A percentile compares a stretch with the other conserved stretches of the same genome.
phyloP scores from a whole-genome alignment of 2,329 filamentous ascomycete genomes.

The Nigrospora sphaerica region DNA sequence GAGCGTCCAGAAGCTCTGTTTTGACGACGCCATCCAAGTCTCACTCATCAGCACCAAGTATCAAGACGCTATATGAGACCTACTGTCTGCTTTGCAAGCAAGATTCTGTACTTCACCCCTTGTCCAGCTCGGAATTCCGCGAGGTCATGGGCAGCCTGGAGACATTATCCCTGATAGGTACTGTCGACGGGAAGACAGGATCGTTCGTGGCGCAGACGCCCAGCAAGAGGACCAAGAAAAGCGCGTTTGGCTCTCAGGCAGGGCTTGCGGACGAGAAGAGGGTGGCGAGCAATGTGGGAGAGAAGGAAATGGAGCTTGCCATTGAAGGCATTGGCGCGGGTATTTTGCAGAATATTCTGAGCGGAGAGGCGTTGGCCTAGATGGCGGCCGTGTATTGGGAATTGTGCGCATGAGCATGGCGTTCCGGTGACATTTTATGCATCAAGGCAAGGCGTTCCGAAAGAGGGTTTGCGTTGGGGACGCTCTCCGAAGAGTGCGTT shows the following conservation, averaged over 20 bases:
- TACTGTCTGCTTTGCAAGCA: conserved; percentile 78
- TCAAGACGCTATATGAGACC: conserved; percentile 77
- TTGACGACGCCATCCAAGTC: conserved; percentile 54
- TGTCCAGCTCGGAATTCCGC: conserved; percentile 87
- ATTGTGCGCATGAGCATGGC: neutral
- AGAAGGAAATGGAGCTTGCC: conserved; percentile 68
- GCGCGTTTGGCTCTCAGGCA: conserved; percentile 35
- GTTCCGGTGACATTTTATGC: conserved; percentile 1
- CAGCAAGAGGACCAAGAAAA: conserved; percentile 58
- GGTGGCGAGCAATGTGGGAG: conserved; percentile 72
- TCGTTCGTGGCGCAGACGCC: conserved; percentile 63
- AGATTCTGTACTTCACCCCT: conserved; percentile 82
- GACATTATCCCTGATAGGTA: conserved; percentile 72
- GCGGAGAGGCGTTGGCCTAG: conserved; percentile 52
- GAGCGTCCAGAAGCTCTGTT: conserved; percentile 34
- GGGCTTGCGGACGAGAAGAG: conserved; percentile 64
- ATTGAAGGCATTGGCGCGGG: conserved; percentile 56
- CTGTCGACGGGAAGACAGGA: conserved; percentile 61
- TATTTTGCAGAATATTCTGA: conserved; percentile 56
- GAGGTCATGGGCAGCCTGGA: conserved; percentile 89
- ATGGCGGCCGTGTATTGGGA: neutral
- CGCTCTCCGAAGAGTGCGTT: no score
- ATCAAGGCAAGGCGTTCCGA: conserved; percentile 9
- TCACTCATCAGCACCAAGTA: conserved; percentile 60
- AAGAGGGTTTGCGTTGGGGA: neutral